Evolutionary conservation across 805 yeast genomes (phyloP).

Genomic region (Zygosaccharomyces kombuchaensis): DNA sequence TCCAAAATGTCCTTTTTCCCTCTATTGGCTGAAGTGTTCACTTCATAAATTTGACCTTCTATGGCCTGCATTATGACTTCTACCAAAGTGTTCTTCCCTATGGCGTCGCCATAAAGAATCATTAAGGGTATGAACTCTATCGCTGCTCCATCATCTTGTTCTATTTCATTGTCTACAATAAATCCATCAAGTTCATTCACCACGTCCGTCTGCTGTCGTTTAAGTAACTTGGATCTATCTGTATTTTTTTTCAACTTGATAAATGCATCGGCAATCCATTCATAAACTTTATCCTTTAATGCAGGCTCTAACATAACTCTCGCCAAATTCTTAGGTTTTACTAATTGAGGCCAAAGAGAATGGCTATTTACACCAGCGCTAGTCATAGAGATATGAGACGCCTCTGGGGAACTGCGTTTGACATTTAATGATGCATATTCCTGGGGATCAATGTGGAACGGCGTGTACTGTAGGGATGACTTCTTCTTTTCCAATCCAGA

Average conservation of each 20-base stretch:
- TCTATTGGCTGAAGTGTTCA: conserved; percentile 70
- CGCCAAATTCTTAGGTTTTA: conserved; percentile 30
- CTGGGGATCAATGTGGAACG: conserved; percentile 6
- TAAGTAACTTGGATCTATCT: conserved; percentile 33
- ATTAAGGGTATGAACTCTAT: conserved; percentile 54
- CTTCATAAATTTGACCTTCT: conserved; percentile 72
- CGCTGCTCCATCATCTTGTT: conserved; percentile 21
- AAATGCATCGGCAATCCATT: conserved; percentile 36
- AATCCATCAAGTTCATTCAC: conserved; percentile 34
- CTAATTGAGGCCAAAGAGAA: conserved; percentile 29
- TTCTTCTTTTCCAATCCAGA: not conserved
- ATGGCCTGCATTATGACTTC: conserved; percentile 60
- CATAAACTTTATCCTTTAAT: conserved; percentile 19
- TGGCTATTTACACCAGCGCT: conserved; percentile 1
- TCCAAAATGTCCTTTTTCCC: conserved; percentile 65
- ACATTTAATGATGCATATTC: conserved; percentile 20
- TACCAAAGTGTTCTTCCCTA: conserved; percentile 74
- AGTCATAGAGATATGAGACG: conserved; percentile 6
- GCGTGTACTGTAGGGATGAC: not conserved
- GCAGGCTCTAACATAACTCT: conserved; percentile 32
- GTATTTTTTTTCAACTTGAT: conserved; percentile 33
- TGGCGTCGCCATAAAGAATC: conserved; percentile 66
- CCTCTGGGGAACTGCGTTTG: conserved; percentile 6
- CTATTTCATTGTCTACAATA: conserved; percentile 33
- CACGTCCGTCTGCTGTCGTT: conserved; percentile 17